Conservation (phyloP, 2,329 filamentous ascomycete genomes). For the Harringtonia lauricola region DNA sequence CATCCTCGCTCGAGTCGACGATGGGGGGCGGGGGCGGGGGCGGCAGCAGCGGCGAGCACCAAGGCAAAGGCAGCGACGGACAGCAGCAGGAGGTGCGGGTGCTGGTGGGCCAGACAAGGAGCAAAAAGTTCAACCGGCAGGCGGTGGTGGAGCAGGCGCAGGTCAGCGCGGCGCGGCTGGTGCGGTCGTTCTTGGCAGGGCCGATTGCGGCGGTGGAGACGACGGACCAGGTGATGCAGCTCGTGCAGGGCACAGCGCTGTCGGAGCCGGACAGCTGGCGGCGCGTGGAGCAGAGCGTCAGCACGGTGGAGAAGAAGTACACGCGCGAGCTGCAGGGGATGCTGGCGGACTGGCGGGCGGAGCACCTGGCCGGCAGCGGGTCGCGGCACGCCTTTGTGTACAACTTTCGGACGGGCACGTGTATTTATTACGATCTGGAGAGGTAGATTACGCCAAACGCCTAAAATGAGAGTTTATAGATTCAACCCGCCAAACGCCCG, state of each 20-base stretch:
- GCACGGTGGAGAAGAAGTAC: constrained; percentile 70
- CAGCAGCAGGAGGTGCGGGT: constrained; percentile 65
- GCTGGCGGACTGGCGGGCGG: constrained; percentile 50
- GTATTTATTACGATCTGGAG: constrained; percentile 74
- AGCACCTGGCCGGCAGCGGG: constrained; percentile 40
- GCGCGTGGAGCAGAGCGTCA: constrained; percentile 65
- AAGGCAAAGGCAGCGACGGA: constrained; percentile 8
- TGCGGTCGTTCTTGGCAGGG: constrained; percentile 61
- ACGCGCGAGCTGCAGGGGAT: constrained; percentile 72
- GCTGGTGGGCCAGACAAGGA: constrained; percentile 69
- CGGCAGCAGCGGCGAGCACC: constrained; percentile 14
- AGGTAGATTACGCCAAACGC: constrained; percentile 16
- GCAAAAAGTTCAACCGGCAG: constrained; percentile 84
- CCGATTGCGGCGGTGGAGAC: constrained; percentile 84
- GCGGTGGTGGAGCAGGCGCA: constrained; percentile 75
- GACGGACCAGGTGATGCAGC: constrained; percentile 69
- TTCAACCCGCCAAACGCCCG: constrained; percentile 8
- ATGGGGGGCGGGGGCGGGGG: constrained; percentile 8
- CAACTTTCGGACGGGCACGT: constrained; percentile 77
- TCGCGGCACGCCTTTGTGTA: constrained; percentile 75
- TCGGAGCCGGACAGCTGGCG: constrained; percentile 79
- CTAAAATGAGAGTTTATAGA: not conserved
- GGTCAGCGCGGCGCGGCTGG: constrained; percentile 45
- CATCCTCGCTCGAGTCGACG: constrained; percentile 15
- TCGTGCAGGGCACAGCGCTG: constrained; percentile 62